Evolutionary conservation across 2,329 filamentous ascomycete genomes (phyloP).

Genomic region (Sarocladium strictum): DNA sequence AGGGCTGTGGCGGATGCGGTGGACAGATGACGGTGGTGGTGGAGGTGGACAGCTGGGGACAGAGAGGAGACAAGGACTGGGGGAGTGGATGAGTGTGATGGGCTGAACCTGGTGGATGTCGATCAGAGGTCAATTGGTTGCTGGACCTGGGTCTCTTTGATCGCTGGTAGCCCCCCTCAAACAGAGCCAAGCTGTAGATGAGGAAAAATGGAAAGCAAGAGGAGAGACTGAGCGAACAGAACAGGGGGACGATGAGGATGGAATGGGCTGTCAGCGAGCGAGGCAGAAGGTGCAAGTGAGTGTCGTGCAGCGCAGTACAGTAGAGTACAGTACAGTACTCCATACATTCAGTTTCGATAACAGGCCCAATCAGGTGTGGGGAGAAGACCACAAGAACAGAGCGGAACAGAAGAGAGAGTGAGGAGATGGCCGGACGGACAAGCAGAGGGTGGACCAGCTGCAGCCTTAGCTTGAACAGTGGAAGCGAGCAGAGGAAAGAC

Average conservation of each 20-base stretch:
- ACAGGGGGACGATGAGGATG: background rate
- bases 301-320: background rate
- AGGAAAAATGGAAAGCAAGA: background rate
- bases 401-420: too few species aligned
- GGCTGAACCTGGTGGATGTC: background rate
- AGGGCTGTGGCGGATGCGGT: slow-evolving; percentile 7
- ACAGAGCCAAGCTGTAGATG: background rate
- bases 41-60: slow-evolving; percentile 1
- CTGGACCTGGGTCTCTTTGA: background rate
- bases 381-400: background rate
- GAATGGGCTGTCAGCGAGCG: too few species aligned
- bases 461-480: too few species aligned
- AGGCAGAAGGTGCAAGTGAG: background rate
- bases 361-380: slow-evolving; percentile 2
- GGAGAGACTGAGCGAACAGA: background rate
- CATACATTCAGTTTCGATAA: background rate
- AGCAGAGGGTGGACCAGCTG: too few species aligned
- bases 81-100: background rate
- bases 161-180: too few species aligned
- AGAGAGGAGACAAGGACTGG: background rate
- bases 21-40: slow-evolving; percentile 7
- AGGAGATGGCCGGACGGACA: too few species aligned
- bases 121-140: background rate
- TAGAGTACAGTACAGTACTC: background rate
- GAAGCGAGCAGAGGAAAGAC: too few species aligned